Conservation (phyloP, 2,329 filamentous ascomycete genomes). For the Hypomyces rosellus region DNA sequence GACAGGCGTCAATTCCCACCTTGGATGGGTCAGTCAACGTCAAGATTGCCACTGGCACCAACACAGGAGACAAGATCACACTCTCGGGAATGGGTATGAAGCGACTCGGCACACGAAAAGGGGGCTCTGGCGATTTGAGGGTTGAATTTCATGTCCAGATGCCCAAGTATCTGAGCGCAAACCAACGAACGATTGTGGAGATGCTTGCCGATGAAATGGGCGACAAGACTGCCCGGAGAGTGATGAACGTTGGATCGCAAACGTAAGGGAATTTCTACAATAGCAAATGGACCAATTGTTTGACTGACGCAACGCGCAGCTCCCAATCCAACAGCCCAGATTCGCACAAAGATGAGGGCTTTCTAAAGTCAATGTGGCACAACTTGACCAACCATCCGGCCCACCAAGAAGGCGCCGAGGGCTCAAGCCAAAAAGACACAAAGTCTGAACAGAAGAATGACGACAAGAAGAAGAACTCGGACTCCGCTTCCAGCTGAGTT, state of each 20-base stretch:
- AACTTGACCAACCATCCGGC: conserved; percentile 72
- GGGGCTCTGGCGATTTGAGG: conserved; percentile 70
- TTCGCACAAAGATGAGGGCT: conserved; percentile 75
- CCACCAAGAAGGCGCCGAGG: conserved; percentile 36
- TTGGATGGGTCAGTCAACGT: conserved; percentile 86
- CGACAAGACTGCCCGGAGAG: conserved; percentile 82
- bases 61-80: conserved; percentile 86
- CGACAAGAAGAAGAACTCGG: conserved; percentile 26
- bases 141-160: conserved; percentile 94
- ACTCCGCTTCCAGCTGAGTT: conserved; percentile 26
- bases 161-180: conserved; percentile 88
- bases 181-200: conserved; percentile 88
- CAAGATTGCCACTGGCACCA: conserved; percentile 85
- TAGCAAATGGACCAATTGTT: not conserved
- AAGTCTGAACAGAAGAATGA: conserved; percentile 14
- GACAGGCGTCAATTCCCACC: conserved; percentile 83
- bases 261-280: conserved; percentile 20
- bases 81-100: conserved; percentile 92
- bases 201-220: conserved; percentile 95
- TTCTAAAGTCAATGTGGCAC: conserved; percentile 91
- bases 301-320: conserved; percentile 3
- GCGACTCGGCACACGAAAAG: conserved; percentile 63
- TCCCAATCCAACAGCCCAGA: conserved; percentile 27
- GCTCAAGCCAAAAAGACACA: conserved; percentile 11
- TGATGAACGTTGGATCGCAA: conserved; percentile 67